A percentile compares a stretch with the other conserved stretches of the same genome.
Conservation (phyloP, 352 stramenopile species). For the Globisporangium rhizosaccharum region DNA sequence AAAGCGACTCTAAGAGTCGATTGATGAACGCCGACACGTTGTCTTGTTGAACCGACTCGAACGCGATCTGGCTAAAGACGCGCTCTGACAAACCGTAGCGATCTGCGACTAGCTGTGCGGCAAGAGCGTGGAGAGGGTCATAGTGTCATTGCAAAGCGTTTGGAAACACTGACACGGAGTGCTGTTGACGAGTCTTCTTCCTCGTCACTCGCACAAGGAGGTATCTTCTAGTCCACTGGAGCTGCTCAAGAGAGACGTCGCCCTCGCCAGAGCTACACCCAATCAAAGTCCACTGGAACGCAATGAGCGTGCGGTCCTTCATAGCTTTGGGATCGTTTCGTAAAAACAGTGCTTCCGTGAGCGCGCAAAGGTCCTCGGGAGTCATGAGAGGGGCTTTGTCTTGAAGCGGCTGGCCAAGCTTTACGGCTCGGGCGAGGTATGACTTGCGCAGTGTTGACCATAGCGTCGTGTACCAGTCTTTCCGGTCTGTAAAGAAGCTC, state of each 20-base stretch:
- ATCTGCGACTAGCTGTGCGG: background rate
- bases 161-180: background rate
- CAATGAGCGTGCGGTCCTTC: background rate
- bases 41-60: background rate
- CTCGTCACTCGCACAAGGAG: background rate
- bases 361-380: no score
- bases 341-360: no score
- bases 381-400: background rate
- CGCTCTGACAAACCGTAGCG: background rate
- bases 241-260: no score
- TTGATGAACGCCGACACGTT: no score
- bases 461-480: no score
- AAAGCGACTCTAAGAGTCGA: no score
- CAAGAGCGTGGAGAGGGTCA: background rate
- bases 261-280: background rate
- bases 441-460: no score
- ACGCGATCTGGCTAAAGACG: background rate
- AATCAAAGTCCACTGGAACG: background rate
- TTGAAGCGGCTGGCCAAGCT: no score
- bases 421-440: no score
- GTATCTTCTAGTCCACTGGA: background rate
- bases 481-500: no score
- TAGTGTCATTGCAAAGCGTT: background rate
- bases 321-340: no score
- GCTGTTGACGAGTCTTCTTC: background rate